Conservation (phyloP, 768 basidiomycete species). For the Boletus reticuloceps region DNA sequence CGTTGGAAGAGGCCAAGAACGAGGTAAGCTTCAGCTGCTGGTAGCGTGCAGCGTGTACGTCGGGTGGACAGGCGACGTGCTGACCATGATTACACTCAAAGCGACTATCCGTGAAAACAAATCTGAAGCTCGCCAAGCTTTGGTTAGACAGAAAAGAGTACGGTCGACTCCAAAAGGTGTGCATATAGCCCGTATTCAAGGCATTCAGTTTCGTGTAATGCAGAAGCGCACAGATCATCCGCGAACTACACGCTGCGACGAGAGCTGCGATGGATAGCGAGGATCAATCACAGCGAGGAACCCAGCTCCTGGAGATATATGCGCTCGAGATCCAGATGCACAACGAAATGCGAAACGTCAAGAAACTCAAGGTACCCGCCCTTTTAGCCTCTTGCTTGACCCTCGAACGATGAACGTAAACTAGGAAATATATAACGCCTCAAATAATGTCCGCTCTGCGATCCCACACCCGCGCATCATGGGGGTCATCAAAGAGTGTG, state of each 20-base stretch:
- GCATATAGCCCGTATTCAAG: slow-evolving; percentile 2
- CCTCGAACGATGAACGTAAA: slow-evolving; percentile 2
- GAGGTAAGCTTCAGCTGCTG: slow-evolving; percentile 55
- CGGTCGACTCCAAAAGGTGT: slow-evolving; percentile 73
- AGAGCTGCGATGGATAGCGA: slow-evolving; percentile 59
- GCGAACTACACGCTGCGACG: slow-evolving; percentile 71
- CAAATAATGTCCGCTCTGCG: slow-evolving; percentile 88
- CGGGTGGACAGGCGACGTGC: not conserved
- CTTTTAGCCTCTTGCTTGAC: not conserved
- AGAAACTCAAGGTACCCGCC: slow-evolving; percentile 80
- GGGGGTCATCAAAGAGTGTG: slow-evolving; percentile 99
- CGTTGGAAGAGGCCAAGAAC: slow-evolving; percentile 92
- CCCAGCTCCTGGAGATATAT: slow-evolving; percentile 93
- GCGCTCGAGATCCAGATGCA: slow-evolving; percentile 99
- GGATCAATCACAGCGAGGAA: slow-evolving; percentile 90
- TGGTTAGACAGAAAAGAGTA: slow-evolving; percentile 98
- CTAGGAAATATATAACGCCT: slow-evolving; percentile 97
- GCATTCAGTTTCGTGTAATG: not conserved
- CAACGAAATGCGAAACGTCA: slow-evolving; percentile 92
- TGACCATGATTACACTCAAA: slow-evolving; percentile 31
- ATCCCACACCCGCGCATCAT: slow-evolving; percentile 98
- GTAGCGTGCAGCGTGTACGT: not conserved
- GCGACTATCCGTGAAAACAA: slow-evolving; percentile 94
- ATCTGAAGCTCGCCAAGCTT: slow-evolving; percentile 93
- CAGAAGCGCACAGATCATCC: slow-evolving; percentile 53